Conservation (phyloP, 768 basidiomycete species). For the Tubosaeta brunneosetosa region DNA sequence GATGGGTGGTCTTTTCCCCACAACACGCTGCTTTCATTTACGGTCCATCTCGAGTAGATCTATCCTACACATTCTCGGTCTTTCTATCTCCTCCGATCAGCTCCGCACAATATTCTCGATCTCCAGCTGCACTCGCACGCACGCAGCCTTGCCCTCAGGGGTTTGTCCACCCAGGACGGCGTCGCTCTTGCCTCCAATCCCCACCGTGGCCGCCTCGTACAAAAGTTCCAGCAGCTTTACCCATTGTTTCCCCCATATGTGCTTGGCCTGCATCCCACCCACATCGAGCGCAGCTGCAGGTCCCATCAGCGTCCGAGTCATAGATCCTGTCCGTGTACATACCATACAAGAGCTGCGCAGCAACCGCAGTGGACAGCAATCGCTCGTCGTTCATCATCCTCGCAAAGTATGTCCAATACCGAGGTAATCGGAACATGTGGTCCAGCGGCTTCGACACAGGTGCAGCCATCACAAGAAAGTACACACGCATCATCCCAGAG, state of each 20-base stretch:
- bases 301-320: conserved; percentile 10
- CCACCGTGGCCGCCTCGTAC: conserved; percentile 57
- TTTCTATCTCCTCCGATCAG: conserved; percentile 6
- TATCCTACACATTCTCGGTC: not conserved
- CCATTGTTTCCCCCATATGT: conserved; percentile 77
- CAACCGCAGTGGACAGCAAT: conserved; percentile 54
- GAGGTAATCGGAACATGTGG: conserved; percentile 53
- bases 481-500: conserved; percentile 79
- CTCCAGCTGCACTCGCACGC: conserved; percentile 58
- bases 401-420: conserved; percentile 71
- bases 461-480: conserved; percentile 62
- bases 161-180: conserved; percentile 52
- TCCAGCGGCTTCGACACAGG: conserved; percentile 38
- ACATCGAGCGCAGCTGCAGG: conserved; percentile 65
- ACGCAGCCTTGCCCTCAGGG: conserved; percentile 60
- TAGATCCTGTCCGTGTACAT: conserved; percentile 1
- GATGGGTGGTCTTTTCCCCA: conserved; percentile 16
- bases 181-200: conserved; percentile 37
- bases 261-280: conserved; percentile 53
- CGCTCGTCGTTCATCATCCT: conserved; percentile 51
- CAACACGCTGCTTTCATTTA: conserved; percentile 27
- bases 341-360: conserved; percentile 69
- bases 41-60: conserved; percentile 1
- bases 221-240: conserved; percentile 64
- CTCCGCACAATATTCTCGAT: conserved; percentile 56